Evolutionary conservation across 2,329 filamentous ascomycete species (phyloP), one percentile per base, ranked within the genome.

Genomic region (Exophiala viscosa): DNA sequence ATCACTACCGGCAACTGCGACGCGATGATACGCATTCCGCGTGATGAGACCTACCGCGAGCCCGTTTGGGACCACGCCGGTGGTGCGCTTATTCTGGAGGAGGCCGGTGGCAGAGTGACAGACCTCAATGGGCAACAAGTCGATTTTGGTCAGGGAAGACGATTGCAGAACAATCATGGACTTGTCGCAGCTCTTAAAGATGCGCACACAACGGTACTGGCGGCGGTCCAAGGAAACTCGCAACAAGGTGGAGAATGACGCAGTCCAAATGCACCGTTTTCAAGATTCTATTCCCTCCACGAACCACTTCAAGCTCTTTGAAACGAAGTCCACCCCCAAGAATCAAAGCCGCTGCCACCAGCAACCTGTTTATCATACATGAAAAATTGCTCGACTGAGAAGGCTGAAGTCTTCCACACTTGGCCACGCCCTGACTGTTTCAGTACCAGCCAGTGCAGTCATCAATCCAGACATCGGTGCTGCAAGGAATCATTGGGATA

Each of bases 51-150:
- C 3, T 70, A 77, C 55, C 75, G 70, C 31, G 76, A 75, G 1
- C 72, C 73, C 51, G 67, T 79, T n/a, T 81, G 78, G 78, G 79
- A 81, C 62, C 78, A 81, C 64, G 76, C 76, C 1, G 78, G 77
- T 4, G 78, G 77, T 0, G 73, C 77, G 59, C 62, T 81, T 20
- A 70, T 81, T 39, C 75, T 71, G 48, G 64, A 74, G 50, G 78
- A 81, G 60, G 69, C 73, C 1, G 78, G 79, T 5, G 76, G 74
- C 7, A 66, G 70, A 44, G 72, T 81, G 18, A 76, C 70, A 2
- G 79, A 82, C 62, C 64, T 80, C 40, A 65, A 76, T 28, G 78
- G 79, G 1, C 74, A 69, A 33, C 60, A 68, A 2, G 73, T 81
- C 32, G 74, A 79, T 52, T 79, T 78, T 59, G 65, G 68, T 5